phyloP scores from a whole-genome alignment of 495 filamentous ascomycete genomes.

The Penicillium fimorum region DNA sequence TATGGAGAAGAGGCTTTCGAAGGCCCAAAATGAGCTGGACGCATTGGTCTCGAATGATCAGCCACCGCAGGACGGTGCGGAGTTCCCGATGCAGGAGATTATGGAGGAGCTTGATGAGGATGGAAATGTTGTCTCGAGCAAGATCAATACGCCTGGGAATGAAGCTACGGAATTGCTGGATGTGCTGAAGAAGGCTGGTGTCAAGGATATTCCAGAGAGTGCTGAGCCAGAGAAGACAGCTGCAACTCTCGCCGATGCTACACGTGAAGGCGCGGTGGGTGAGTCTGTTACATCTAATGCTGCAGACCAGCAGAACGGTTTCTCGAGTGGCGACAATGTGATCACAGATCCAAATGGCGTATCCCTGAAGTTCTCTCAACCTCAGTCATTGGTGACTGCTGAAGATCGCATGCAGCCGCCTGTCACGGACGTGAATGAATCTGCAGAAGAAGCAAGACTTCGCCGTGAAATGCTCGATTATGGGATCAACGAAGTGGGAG shows the following conservation, averaged over 20 bases:
- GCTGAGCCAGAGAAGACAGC: conserved; percentile 12
- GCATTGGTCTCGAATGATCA: conserved; percentile 40
- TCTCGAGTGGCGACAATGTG: conserved; percentile 1
- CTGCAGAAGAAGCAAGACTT: conserved; percentile 72
- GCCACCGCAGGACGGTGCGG: conserved; percentile 23
- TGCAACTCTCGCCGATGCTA: background rate
- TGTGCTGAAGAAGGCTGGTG: conserved; percentile 66
- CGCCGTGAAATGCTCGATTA: conserved; percentile 93
- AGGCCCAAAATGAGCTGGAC: conserved; percentile 65
- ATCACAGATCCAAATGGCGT: conserved; percentile 4
- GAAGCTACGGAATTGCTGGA: conserved; percentile 61
- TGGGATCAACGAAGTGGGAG: conserved; percentile 76
- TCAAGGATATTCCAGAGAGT: conserved; percentile 49
- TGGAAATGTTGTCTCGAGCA: conserved; percentile 72
- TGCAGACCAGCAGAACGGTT: background rate
- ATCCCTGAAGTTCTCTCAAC: conserved; percentile 16
- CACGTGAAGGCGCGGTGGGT: background rate
- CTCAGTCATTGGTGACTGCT: conserved; percentile 23
- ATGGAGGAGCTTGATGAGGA: conserved; percentile 90
- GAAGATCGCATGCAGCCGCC: conserved; percentile 30
- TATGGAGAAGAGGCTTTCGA: conserved; percentile 65
- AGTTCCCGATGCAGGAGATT: conserved; percentile 80
- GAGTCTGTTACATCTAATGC: background rate
- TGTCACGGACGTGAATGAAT: conserved; percentile 57
- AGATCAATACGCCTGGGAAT: conserved; percentile 59